A percentile compares a stretch with the other conserved stretches of the same genome.
phyloP scores from a whole-genome alignment of 2,329 filamentous ascomycete species.

The Didymella exigua region DNA sequence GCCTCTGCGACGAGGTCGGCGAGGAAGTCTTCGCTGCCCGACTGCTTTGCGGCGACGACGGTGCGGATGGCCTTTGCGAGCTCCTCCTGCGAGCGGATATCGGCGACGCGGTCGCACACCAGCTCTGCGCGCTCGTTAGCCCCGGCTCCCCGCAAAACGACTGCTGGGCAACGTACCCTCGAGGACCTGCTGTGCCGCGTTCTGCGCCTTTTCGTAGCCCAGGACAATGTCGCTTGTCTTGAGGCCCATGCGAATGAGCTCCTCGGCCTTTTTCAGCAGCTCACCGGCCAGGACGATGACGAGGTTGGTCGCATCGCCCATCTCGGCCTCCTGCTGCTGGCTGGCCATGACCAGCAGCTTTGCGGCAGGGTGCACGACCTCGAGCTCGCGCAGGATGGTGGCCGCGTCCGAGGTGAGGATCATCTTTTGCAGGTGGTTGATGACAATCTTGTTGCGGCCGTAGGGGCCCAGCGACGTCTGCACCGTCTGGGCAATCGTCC shows the following conservation, averaged over 20 bases:
- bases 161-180: slow-evolving; percentile 61
- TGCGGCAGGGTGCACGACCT: slow-evolving; percentile 96
- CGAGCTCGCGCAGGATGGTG: slow-evolving; percentile 94
- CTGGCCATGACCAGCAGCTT: slow-evolving; percentile 98
- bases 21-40: slow-evolving; percentile 86
- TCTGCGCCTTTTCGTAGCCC: slow-evolving; percentile 94
- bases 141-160: not conserved
- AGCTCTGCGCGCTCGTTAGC: slow-evolving; percentile 63
- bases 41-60: slow-evolving; percentile 96
- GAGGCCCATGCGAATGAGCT: slow-evolving; percentile 92
- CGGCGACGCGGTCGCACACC: slow-evolving; percentile 85
- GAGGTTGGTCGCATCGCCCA: slow-evolving; percentile 97
- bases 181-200: slow-evolving; percentile 80
- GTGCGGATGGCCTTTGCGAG: slow-evolving; percentile 94
- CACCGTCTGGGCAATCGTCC: slow-evolving; percentile 92
- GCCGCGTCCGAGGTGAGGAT: slow-evolving; percentile 97
- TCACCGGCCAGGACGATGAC: slow-evolving; percentile 96
- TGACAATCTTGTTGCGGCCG: slow-evolving; percentile 99
- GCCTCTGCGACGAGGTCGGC: slow-evolving; percentile 85
- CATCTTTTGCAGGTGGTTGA: slow-evolving; percentile 99
- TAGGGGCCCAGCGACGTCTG: slow-evolving; percentile 97
- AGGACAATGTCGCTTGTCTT: slow-evolving; percentile 98
- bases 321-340: slow-evolving; percentile 98
- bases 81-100: slow-evolving; percentile 79
- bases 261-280: slow-evolving; percentile 94